phyloP scores from a whole-genome alignment of 2,329 filamentous ascomycete species.

The Penicillium sp. region DNA sequence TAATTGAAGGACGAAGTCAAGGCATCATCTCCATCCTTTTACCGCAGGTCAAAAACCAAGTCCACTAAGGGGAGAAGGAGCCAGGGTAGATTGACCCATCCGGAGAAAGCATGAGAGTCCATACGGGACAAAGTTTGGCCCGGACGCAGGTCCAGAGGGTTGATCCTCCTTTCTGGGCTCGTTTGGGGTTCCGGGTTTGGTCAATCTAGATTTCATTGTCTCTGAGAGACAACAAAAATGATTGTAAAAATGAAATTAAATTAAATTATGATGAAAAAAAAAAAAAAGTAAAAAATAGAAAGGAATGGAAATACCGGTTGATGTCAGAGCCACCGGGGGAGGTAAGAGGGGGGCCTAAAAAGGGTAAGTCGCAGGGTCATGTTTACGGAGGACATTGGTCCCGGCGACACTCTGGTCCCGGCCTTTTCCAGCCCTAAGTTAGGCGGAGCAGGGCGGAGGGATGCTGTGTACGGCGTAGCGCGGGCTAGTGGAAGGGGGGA shows the following conservation, averaged over 20 bases:
- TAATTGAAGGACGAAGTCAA: slow-evolving; percentile 32
- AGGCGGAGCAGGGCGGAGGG: slow-evolving; percentile 18
- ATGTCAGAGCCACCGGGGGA: slow-evolving; percentile 33
- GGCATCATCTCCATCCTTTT: slow-evolving; percentile 30
- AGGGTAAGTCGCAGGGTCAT: slow-evolving; percentile 25
- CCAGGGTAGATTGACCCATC: slow-evolving; percentile 30
- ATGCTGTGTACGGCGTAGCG: slow-evolving; percentile 12
- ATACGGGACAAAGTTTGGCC: slow-evolving; percentile 35
- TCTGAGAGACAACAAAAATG: slow-evolving; percentile 2
- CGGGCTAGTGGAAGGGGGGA: slow-evolving; percentile 3
- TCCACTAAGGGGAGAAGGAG: slow-evolving; percentile 20
- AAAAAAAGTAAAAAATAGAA: slow-evolving; percentile 7
- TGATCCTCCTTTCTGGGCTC: slow-evolving; percentile 37
- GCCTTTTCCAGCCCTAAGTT: slow-evolving; percentile 2
- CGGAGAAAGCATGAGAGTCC: slow-evolving; percentile 28
- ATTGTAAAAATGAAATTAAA: slow-evolving; percentile 10
- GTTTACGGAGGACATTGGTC: slow-evolving; percentile 21
- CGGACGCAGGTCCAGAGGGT: slow-evolving; percentile 39
- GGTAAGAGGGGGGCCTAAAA: slow-evolving; percentile 28
- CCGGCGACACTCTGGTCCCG: slow-evolving; percentile 1
- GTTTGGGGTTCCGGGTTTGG: slow-evolving; percentile 32
- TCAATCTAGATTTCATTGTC: slow-evolving; percentile 22
- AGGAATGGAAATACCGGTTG: slow-evolving; percentile 30
- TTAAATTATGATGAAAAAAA: slow-evolving; percentile 1
- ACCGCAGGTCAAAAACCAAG: slow-evolving; percentile 24